Evolutionary conservation across 2,329 filamentous ascomycete species (phyloP), one percentile per base, ranked within the genome.

Genomic region (Albifimbria verrucaria): DNA sequence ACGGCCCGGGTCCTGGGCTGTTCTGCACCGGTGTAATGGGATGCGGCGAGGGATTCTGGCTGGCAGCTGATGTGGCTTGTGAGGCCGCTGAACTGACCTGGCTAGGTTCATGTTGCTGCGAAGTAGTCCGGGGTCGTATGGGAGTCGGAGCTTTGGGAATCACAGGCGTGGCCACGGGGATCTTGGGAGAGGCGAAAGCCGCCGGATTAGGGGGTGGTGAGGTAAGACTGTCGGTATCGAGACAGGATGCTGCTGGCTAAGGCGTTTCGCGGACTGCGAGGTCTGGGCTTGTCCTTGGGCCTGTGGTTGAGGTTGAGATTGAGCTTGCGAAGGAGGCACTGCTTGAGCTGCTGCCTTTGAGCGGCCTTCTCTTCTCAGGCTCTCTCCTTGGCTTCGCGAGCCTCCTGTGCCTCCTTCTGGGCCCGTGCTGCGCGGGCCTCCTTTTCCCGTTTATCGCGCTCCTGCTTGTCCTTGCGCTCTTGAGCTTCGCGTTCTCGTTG

Each of bases 91-190:
- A 89, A 49, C 85, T 87, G 7, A 84, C 82, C 7, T 82, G 77
- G 65, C 86, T 83, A 10, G 85, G 85, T 23, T 86, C 87, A 67
- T 94, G 90, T 57, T 95, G 91, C 58, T 95, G 90, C 9, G 91
- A 94, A 46, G 83, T 74, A 55, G 92, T 89, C 52, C 90, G 86
- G 36, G 86, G 81, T 57, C 89, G 88, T 58, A 85, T 87, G 9
- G 92, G 90, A 12, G 90, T 92, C 5, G 91, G 86, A 20, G 87
- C 86, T 68, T 96, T 96, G 12, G 92, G 86, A 46, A 96, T 73
- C 23, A 85, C 87, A 7, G 94, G 93, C 28, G 90, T 94, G 10
- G 89, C 88, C 55, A 90, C 79, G 24, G 87, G 76, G 49, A 93
- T 82, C 66, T 91, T 90, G 7, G 93, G 93, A 17, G 93, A 97